These are phyloP conservation scores for Schwanniomyces polymorphus DNA, from an alignment of 805 yeast genomes.

Conservation along the genomic window DNA sequence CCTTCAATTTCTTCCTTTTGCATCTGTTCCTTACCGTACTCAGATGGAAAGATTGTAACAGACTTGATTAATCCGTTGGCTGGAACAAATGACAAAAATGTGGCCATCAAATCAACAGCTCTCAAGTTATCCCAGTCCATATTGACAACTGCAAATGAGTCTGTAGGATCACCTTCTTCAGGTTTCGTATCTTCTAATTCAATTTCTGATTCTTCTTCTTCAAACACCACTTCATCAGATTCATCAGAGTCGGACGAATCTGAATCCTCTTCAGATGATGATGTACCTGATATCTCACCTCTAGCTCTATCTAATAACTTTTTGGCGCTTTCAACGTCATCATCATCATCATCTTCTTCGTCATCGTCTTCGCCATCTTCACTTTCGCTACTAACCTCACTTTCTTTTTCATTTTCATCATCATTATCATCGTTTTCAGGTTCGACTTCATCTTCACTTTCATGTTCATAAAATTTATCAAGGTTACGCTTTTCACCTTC, in stretches of 20 bases:
- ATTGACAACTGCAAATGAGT: constrained; percentile 85
- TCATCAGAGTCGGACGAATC: constrained; percentile 43
- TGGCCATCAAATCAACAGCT: constrained; percentile 84
- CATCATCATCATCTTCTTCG: constrained; percentile 18
- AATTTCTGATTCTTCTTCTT: constrained; percentile 52
- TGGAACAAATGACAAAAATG: constrained; percentile 84
- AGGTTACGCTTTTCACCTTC: constrained; percentile 45
- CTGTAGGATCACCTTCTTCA: constrained; percentile 86
- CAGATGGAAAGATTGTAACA: constrained; percentile 82
- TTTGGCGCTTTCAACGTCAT: constrained; percentile 15
- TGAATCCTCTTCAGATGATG: constrained; percentile 25
- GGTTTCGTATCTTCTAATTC: constrained; percentile 61
- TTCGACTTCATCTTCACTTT: constrained; percentile 30
- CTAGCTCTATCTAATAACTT: constrained; percentile 57
- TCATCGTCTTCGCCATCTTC: constrained; percentile 21
- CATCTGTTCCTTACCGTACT: constrained; percentile 91
- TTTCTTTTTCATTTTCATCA: constrained; percentile 13
- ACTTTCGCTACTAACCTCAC: constrained; percentile 1
- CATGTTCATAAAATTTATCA: constrained; percentile 62
- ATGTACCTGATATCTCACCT: constrained; percentile 54
- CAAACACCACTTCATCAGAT: constrained; percentile 45
- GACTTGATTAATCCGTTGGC: constrained; percentile 64
- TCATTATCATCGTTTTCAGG: constrained; percentile 12
- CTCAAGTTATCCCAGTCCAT: constrained; percentile 97
- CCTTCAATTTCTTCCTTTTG: constrained; percentile 88